Evolutionary conservation across 176 grass and related monocot species (phyloP), one percentile per base, ranked within the genome.

Genomic region (Phragmites australis): DNA sequence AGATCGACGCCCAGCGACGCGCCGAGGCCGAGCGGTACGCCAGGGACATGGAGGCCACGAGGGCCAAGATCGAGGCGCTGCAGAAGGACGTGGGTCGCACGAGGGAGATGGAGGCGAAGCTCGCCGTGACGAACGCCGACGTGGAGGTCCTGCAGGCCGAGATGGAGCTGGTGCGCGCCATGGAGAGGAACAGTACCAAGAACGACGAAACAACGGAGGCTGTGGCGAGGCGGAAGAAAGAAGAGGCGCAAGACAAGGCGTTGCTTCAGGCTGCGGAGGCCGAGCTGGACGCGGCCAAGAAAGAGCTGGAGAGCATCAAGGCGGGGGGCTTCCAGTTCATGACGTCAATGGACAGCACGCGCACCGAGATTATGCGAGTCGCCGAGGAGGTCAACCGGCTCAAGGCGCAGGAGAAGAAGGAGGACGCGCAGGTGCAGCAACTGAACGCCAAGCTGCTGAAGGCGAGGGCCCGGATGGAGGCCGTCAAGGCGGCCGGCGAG

Each of bases 81-180:
- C 39, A 34, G 46, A 74, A 68, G 61, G 88, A 99, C 12, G 44
- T 34, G 50, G 34, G 49, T 63, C 88, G 56, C 50, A 85, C 82
- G 8, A 73, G 71, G 55, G 90, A 93, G 14, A 82, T 95, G 19
- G 93, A 99, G 65, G 75, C 44, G 40, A 85, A 72, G 87, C 86
- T 99, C 18, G 81, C 78, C 10, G 32, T 56, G n/a, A 91, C 93
- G 14, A 95, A 88, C 67, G 70, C 78, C 6, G 93, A 99, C 76
- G 88, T 95, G 34, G 79, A 60, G 39, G 88, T 95, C 45, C 76
- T 99, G 67, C 88, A 95, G 77, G 63, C 77, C 13, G 90, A 95
- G 57, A 99, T 99, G 97, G 81, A 88, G 62, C 83, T 99, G 19
- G 93, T 99, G 53, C 86, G 93, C 72, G 93, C 88, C 66, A 99